Evolutionary conservation across 139 green algal species (phyloP).

Genomic region (Chlorella ohadii): DNA sequence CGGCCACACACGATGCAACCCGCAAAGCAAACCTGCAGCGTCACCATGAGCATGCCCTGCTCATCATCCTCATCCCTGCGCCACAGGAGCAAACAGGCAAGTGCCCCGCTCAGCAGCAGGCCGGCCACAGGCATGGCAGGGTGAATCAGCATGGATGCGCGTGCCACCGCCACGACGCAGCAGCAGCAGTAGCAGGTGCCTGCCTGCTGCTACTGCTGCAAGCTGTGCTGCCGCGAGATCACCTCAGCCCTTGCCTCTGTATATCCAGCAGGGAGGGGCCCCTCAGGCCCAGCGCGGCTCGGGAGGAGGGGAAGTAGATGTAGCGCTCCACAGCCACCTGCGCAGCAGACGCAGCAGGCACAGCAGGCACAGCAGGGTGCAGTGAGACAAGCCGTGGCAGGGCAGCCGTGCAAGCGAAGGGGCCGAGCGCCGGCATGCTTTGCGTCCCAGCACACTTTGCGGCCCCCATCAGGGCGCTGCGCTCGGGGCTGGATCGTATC

Average conservation of each 20-base stretch:
- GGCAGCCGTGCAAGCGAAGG: not conserved
- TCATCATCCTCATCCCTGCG: slow-evolving; percentile 61
- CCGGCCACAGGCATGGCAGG: not conserved
- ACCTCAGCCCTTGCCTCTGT: not conserved
- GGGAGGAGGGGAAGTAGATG: slow-evolving; percentile 85
- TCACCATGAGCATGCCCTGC: slow-evolving; percentile 58
- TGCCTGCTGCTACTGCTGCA: not conserved
- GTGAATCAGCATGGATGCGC: too few species aligned
- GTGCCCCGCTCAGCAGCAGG: not conserved
- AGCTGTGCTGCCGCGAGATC: not conserved
- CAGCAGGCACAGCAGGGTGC: not conserved
- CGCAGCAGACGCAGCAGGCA: too few species aligned
- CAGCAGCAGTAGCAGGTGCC: not conserved
- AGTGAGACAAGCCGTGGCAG: not conserved
- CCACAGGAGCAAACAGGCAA: not conserved
- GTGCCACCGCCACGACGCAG: too few species aligned
- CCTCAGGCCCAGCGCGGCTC: slow-evolving; percentile 30
- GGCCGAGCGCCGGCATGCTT: too few species aligned
- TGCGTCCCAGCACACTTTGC: too few species aligned
- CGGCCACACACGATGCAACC: too few species aligned
- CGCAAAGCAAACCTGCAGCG: slow-evolving; percentile 26
- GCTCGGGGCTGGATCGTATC: too few species aligned
- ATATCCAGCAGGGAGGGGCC: slow-evolving; percentile 55
- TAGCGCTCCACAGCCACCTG: slow-evolving; percentile 83
- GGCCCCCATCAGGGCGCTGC: too few species aligned